Evolutionary conservation across 176 grass and related monocot genomes (phyloP), one percentile per base, ranked within the genome.

Genomic region (Pontederia crassipes): DNA sequence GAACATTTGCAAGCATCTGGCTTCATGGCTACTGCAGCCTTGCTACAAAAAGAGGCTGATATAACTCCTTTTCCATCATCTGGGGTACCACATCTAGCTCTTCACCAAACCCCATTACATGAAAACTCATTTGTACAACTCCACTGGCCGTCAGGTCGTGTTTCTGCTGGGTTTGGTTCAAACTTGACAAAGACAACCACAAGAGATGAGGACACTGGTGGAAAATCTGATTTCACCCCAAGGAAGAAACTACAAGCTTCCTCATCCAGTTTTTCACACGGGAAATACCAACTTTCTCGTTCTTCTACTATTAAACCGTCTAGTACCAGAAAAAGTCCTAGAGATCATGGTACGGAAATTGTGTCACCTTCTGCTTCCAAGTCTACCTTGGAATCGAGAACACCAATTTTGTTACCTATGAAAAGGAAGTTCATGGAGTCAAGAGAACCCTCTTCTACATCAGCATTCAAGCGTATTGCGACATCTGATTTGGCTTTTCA

Each of bases 1-100:
- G 93, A 92, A 62, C 93, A 98, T 81, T 81, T 98, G 17, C 57
- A 85, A 68, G 93, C 87, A 64, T 91, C 93, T 62, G 84, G 93
- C 54, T 80, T 98, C 53, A 72, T 65, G 78, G 74, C 81, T 55
- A 83, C 93, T 54, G 93, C 93, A 52, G 76, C 82, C 14, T 77
- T 78, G 76, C 75, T 98, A 35, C 85, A 91, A 32, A 98, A 98
- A 55, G 93, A 98, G 79, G 93, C 87, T 78, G 81, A 85, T 27
- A 75, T 98, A 76, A 66, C 74, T 49, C 81, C 84, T 74, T 80
- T 79, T 27, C 79, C 79, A 56, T 81, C 65, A 52, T 78, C 78
- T 57, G 68, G 75, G 58, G 57, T 74, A 7, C 66, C 74, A 66
- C 32, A 59, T 57, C 87, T 53, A 56, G 52, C 87, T 45, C 79